Conservation (phyloP, 1,139 yeast genomes). For the Pichia terricola region DNA sequence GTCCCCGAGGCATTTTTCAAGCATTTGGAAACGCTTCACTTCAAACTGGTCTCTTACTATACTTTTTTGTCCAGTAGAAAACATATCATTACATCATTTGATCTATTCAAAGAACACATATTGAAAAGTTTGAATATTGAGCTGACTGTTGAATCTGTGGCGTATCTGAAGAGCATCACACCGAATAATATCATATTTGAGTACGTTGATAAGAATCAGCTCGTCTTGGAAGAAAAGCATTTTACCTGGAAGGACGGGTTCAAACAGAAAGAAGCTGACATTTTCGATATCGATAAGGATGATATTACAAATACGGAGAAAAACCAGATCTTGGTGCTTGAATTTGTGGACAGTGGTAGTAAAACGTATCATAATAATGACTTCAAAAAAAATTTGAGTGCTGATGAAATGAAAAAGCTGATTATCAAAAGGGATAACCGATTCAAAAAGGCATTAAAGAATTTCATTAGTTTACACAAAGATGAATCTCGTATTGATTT, state of each 20-base stretch:
- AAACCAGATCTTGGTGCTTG: slow-evolving; percentile 58
- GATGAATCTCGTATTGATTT: slow-evolving; percentile 32
- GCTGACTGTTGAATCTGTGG: slow-evolving; percentile 42
- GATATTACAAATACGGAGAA: slow-evolving; percentile 21
- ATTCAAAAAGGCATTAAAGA: slow-evolving; percentile 36
- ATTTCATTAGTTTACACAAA: slow-evolving; percentile 27
- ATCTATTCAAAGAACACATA: slow-evolving; percentile 38
- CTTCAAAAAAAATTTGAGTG: slow-evolving; percentile 14
- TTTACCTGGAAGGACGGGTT: slow-evolving; percentile 36
- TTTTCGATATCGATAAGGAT: slow-evolving; percentile 35
- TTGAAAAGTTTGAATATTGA: slow-evolving; percentile 34
- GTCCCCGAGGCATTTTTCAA: slow-evolving; percentile 15
- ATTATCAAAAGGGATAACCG: slow-evolving; percentile 49
- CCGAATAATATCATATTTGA: slow-evolving; percentile 64
- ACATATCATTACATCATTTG: slow-evolving; percentile 46
- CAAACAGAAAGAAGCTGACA: slow-evolving; percentile 38
- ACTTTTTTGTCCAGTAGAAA: slow-evolving; percentile 48
- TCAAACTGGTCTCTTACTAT: slow-evolving; percentile 42
- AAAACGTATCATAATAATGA: slow-evolving; percentile 3
- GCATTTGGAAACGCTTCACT: slow-evolving; percentile 35
- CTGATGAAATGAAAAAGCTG: slow-evolving; percentile 46
- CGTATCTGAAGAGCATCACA: slow-evolving; percentile 50
- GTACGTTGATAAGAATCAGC: slow-evolving; percentile 67
- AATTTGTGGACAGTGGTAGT: slow-evolving; percentile 47
- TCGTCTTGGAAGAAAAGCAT: slow-evolving; percentile 39